Evolutionary conservation across 169 alveolate species (phyloP).

Genomic region (Plasmodium knowlesi): DNA sequence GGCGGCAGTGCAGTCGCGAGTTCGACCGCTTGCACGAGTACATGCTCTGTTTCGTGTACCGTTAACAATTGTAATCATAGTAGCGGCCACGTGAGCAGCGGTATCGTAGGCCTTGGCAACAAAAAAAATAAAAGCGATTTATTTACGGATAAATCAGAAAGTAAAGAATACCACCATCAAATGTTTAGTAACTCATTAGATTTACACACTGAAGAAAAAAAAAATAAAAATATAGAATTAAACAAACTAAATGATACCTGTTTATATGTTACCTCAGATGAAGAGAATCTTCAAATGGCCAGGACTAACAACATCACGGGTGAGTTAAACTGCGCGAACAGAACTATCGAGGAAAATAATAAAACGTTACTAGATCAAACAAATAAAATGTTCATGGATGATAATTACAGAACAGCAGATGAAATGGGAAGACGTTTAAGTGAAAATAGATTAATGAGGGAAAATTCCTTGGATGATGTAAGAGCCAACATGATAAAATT

Average conservation of each 20-base stretch:
- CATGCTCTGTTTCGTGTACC: neutral
- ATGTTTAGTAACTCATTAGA: conserved; percentile 21
- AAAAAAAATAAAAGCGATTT: conserved; percentile 29
- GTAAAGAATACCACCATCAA: conserved; percentile 12
- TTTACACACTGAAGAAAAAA: conserved; percentile 30
- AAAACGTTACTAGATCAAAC: conserved; percentile 32
- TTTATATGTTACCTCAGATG: conserved; percentile 71
- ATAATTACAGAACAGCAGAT: conserved; percentile 19
- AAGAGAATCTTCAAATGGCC: conserved; percentile 21
- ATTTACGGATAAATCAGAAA: conserved; percentile 20
- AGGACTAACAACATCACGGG: conserved; percentile 1
- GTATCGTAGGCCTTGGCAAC: conserved; percentile 10
- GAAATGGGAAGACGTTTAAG: conserved; percentile 18
- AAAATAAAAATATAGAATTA: conserved; percentile 16
- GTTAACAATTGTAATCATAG: neutral
- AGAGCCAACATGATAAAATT: conserved; percentile 53
- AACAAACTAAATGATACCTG: conserved; percentile 61
- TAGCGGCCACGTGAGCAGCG: neutral
- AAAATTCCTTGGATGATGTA: conserved; percentile 53
- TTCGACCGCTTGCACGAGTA: neutral
- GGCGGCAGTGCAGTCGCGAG: neutral
- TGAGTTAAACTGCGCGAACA: neutral
- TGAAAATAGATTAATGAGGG: conserved; percentile 21
- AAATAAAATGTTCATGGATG: neutral
- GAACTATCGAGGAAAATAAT: conserved; percentile 42